These are phyloP conservation scores for Diaporthe capsici DNA, from an alignment of 2,329 filamentous ascomycete genomes.

Conservation along the genomic window DNA sequence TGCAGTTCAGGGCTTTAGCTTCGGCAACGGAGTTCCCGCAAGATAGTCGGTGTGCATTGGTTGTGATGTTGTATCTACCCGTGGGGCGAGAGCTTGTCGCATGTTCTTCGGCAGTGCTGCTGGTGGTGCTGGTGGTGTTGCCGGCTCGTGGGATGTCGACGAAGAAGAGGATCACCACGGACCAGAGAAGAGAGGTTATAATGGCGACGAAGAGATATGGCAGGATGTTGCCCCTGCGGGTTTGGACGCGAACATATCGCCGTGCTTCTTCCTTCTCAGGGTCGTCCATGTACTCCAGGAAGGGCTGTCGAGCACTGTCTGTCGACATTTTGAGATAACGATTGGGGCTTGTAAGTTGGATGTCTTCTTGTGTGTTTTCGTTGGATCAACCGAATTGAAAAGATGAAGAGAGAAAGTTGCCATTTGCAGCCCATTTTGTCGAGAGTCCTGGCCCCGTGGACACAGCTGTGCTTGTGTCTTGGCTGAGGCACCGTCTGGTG, in stretches of 20 bases:
- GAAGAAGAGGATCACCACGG: conserved; percentile 42
- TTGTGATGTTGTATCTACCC: conserved; percentile 44
- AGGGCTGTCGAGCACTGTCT: conserved; percentile 38
- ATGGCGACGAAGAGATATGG: conserved; percentile 43
- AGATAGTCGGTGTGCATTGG: conserved; percentile 38
- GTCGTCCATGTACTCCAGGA: conserved; percentile 43
- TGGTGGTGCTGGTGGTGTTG: conserved; percentile 14
- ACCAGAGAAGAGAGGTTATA: conserved; percentile 46
- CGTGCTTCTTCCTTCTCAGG: conserved; percentile 40
- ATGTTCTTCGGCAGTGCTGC: not conserved
- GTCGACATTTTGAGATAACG: conserved; percentile 4
- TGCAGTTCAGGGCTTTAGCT: conserved; percentile 43
- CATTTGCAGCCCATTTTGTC: conserved; percentile 4
- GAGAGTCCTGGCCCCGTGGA: not conserved
- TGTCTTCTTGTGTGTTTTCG: not conserved
- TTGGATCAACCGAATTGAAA: not conserved
- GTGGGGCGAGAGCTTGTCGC: not conserved
- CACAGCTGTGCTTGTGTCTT: conserved; percentile 14
- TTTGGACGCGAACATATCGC: conserved; percentile 27
- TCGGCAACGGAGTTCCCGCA: conserved; percentile 45
- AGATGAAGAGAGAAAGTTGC: not conserved
- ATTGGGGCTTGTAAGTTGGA: not conserved
- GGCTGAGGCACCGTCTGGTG: conserved; percentile 37
- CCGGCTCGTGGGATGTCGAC: conserved; percentile 26
- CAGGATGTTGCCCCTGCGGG: conserved; percentile 28